phyloP scores from a whole-genome alignment of 2,329 filamentous ascomycete species.

The Trichoderma hamatum region DNA sequence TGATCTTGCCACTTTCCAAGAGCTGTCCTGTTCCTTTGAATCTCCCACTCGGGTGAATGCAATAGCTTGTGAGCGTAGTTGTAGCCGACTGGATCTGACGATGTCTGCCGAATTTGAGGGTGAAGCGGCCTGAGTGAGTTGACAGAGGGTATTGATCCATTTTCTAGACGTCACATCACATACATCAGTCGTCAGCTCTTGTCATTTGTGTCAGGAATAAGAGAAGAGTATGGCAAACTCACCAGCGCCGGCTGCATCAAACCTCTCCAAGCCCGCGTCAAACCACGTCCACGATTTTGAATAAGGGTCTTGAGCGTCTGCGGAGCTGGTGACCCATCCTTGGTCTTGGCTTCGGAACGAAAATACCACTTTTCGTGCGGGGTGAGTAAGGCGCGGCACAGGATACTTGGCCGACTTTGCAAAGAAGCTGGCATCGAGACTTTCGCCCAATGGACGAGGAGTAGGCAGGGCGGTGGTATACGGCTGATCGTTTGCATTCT shows the following conservation, averaged over 20 bases:
- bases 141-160: constrained; percentile 36
- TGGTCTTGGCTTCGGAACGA: constrained; percentile 61
- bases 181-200: not conserved
- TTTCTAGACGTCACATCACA: not conserved
- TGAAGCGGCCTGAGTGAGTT: constrained; percentile 41
- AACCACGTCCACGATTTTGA: constrained; percentile 66
- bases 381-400: constrained; percentile 47
- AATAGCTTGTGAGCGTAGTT: constrained; percentile 45
- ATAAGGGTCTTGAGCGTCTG: not conserved
- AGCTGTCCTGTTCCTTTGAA: constrained; percentile 53
- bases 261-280: constrained; percentile 62
- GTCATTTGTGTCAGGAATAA: not conserved
- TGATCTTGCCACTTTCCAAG: constrained; percentile 43
- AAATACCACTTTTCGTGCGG: constrained; percentile 65
- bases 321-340: constrained; percentile 51
- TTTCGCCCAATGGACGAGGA: constrained; percentile 35
- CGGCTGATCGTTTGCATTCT: constrained; percentile 28
- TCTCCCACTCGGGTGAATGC: constrained; percentile 43
- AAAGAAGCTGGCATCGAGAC: constrained; percentile 39
- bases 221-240: not conserved
- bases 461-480: constrained; percentile 38
- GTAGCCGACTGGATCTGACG: constrained; percentile 31
- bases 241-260: constrained; percentile 43
- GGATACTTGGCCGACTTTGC: constrained; percentile 44
- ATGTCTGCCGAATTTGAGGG: constrained; percentile 35